Conservation (phyloP, 441 rosid genomes). For the Erysimum pusillum region DNA sequence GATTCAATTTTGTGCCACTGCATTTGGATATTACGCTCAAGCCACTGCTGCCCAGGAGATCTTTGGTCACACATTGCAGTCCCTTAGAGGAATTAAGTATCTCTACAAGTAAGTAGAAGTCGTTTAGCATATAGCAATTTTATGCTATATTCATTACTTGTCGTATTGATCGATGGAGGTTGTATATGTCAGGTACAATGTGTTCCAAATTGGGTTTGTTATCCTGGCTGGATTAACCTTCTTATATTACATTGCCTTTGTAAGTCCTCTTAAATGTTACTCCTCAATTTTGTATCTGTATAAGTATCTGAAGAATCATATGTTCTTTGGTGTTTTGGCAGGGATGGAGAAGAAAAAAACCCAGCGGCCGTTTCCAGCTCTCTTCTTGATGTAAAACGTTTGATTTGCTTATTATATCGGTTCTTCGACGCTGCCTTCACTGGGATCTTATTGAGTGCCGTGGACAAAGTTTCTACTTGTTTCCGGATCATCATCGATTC, state of each 20-base stretch:
- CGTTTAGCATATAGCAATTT: slow-evolving; percentile 10
- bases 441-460: slow-evolving; percentile 29
- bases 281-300: background rate
- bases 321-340: slow-evolving; percentile 43
- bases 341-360: slow-evolving; percentile 98
- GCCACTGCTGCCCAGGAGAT: slow-evolving; percentile 99
- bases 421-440: background rate
- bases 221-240: slow-evolving; percentile 90
- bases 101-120: slow-evolving; percentile 84
- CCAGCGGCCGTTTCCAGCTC: slow-evolving; percentile 89
- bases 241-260: slow-evolving; percentile 83
- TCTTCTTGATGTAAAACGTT: slow-evolving; percentile 55
- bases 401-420: background rate
- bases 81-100: slow-evolving; percentile 94
- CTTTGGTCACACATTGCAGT: slow-evolving; percentile 96
- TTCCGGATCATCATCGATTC: slow-evolving; percentile 25
- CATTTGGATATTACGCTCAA: slow-evolving; percentile 99
- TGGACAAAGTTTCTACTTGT: slow-evolving; percentile 23
- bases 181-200: slow-evolving; percentile 78
- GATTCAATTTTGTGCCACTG: slow-evolving; percentile 96
- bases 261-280: slow-evolving; percentile 54
- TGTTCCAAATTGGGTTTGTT: slow-evolving; percentile 91
- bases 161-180: background rate
- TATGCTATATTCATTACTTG: background rate
- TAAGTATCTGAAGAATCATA: slow-evolving; percentile 14